phyloP scores from a whole-genome alignment of 345 rosid genomes.

The Excoecaria agallocha region DNA sequence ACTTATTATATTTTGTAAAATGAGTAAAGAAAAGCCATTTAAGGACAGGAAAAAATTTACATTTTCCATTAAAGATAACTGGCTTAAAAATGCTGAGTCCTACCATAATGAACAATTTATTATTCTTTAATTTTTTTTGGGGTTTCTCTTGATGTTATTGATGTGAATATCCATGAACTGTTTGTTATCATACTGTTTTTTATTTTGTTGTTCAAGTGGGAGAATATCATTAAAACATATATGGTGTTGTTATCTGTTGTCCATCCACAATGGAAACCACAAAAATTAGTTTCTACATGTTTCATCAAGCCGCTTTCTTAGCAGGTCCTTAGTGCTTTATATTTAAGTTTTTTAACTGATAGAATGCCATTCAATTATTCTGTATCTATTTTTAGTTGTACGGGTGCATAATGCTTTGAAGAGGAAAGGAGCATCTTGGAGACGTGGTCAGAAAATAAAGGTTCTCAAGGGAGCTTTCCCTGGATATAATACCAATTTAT shows the following conservation, averaged over 20 bases:
- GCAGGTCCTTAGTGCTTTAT: not conserved
- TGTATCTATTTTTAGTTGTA: constrained; percentile 40
- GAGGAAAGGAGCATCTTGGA: constrained; percentile 54
- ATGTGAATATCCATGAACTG: not conserved
- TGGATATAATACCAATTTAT: constrained; percentile 42
- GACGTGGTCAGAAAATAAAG: constrained; percentile 58
- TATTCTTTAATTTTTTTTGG: not conserved
- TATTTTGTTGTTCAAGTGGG: no score
- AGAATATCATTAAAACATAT: no score
- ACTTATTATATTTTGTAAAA: no score
- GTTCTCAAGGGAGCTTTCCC: constrained; percentile 64
- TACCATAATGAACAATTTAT: not conserved
- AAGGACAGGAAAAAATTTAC: not conserved
- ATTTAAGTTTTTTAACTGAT: not conserved
- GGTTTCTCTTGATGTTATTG: not conserved
- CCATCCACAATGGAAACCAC: no score
- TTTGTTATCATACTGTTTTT: not conserved
- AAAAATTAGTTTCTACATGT: no score
- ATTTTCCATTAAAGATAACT: not conserved
- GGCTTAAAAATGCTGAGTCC: not conserved
- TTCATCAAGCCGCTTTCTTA: not conserved
- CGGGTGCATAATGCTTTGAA: constrained; percentile 51
- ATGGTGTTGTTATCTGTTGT: no score
- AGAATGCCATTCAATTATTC: not conserved
- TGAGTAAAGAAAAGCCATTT: not conserved